Evolutionary conservation across 2,329 filamentous ascomycete species (phyloP).

Genomic region (Colletotrichum tanaceti): DNA sequence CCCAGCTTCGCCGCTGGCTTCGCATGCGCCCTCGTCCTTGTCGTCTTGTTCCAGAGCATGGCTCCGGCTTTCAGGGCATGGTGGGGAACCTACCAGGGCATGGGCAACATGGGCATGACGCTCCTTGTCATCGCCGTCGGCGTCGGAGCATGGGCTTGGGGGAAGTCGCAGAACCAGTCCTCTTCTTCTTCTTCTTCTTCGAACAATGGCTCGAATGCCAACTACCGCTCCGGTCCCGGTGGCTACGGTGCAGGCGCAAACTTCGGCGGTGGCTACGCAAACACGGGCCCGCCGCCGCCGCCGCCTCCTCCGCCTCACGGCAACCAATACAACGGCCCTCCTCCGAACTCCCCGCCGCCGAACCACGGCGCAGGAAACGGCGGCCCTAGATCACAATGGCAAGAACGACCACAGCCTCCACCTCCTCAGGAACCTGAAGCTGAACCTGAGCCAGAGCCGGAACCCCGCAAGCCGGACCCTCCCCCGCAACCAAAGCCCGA

Average conservation of each 20-base stretch:
- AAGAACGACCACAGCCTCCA: conserved; percentile 46
- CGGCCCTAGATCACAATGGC: conserved; percentile 54
- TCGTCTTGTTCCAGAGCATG: conserved; percentile 78
- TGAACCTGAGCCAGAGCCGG: conserved; percentile 42
- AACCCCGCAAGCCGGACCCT: conserved; percentile 46
- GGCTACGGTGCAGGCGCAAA: conserved; percentile 40
- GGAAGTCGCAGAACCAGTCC: conserved; percentile 43
- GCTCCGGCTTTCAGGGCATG: conserved; percentile 80
- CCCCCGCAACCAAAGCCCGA: conserved; percentile 43
- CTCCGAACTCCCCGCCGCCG: conserved; percentile 41
- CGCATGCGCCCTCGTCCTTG: conserved; percentile 77
- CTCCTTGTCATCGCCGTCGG: conserved; percentile 79
- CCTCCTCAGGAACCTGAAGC: conserved; percentile 42
- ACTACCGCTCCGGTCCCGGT: conserved; percentile 30
- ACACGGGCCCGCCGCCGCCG: conserved; percentile 39
- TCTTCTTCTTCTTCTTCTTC: conserved; percentile 55
- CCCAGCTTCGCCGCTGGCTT: conserved; percentile 94
- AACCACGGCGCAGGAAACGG: conserved; percentile 47
- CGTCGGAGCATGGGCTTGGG: conserved; percentile 77
- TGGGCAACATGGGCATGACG: conserved; percentile 78
- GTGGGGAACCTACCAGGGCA: conserved; percentile 76
- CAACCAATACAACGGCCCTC: conserved; percentile 33
- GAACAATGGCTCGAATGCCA: conserved; percentile 19
- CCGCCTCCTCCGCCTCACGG: conserved; percentile 43
- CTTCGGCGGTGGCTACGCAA: conserved; percentile 34